Base-by-base conservation (phyloP, 805 yeast genomes). In the Clavispora asparagi region DNA sequence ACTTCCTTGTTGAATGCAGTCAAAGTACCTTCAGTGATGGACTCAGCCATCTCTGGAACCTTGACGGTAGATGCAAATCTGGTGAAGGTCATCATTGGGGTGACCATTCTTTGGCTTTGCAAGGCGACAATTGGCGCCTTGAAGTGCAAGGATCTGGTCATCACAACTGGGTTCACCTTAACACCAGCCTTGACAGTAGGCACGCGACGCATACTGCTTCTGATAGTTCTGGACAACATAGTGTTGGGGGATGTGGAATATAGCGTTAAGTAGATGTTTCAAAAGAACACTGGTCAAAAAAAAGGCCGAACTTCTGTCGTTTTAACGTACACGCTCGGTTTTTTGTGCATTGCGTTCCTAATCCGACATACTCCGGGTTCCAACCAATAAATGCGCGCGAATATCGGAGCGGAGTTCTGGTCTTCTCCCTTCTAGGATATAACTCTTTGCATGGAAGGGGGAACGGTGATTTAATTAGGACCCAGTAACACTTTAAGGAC, bases 41-140 rank as follows among this genome's bases (percentile, higher is more conserved):
- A 91, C 73, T 94, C 99, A 39, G 99, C 98, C 97, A 94, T 90
- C 54, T 88, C 95, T 41, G 99, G 99, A 19, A 94, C 98, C 68
- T 90, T 87, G 44, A 92, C 95, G 37, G 64, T 65, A 23, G 74
- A 66, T 33, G 71, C 74, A 40, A 64, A 65, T 59, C 77, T 65
- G 51, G 54, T 58, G 56, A 67, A 65, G 16, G 55, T 47, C 54
- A 67, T 12, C 43, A 28, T 19, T 8, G 46, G 46, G 2, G 33
- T 8, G 30, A 25, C 28, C 12, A 33, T 5, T 16, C 33, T 14
- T 31, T 27, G 35, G 17, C 9, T 23, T 17, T 26, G n/a, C 35
- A 17, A 17, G 9, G 27, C 42, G 9, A 30, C 35, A 6, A 14
- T 23, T 28, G 30, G 30, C 12, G 38, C 30, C 27, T 27, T 49